phyloP scores from a whole-genome alignment of 176 grass and related monocot genomes.

The Triticum turgidum region DNA sequence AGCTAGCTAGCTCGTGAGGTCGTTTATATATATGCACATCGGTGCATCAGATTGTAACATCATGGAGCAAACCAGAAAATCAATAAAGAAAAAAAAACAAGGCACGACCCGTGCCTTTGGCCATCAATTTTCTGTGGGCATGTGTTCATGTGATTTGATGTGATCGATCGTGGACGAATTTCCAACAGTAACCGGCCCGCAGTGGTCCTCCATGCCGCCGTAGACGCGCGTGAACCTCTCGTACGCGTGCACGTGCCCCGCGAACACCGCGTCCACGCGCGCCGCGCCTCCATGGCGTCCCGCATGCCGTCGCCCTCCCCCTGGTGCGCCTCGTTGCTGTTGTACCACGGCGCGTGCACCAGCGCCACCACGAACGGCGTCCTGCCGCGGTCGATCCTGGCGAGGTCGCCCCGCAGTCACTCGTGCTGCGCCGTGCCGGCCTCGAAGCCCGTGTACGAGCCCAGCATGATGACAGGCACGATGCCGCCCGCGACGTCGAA shows the following conservation, averaged over 20 bases:
- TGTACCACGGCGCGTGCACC: constrained; percentile 72
- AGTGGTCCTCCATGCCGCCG: background rate
- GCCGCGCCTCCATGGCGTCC: constrained; percentile 9
- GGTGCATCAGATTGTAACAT: too few relatives aligned
- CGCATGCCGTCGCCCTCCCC: constrained; percentile 47
- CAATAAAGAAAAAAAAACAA: too few relatives aligned
- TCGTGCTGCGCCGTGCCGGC: background rate
- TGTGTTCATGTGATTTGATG: too few relatives aligned
- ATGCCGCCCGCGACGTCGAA: constrained; percentile 55
- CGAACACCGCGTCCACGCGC: constrained; percentile 10
- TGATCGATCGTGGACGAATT: too few relatives aligned
- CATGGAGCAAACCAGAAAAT: too few relatives aligned
- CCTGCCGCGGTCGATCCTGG: background rate
- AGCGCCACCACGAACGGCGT: constrained; percentile 25
- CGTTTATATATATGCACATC: too few relatives aligned
- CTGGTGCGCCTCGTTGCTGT: constrained; percentile 52
- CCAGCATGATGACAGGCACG: constrained; percentile 53
- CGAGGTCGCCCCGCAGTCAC: background rate
- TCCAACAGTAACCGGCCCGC: background rate
- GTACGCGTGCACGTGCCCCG: background rate
- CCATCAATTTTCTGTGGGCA: too few relatives aligned
- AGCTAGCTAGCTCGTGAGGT: too few relatives aligned
- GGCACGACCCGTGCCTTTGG: too few relatives aligned
- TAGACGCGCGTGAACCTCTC: constrained; percentile 31
- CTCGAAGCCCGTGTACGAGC: background rate